Evolutionary conservation across 768 basidiomycete species (phyloP).

Genomic region (Calocybe indica): DNA sequence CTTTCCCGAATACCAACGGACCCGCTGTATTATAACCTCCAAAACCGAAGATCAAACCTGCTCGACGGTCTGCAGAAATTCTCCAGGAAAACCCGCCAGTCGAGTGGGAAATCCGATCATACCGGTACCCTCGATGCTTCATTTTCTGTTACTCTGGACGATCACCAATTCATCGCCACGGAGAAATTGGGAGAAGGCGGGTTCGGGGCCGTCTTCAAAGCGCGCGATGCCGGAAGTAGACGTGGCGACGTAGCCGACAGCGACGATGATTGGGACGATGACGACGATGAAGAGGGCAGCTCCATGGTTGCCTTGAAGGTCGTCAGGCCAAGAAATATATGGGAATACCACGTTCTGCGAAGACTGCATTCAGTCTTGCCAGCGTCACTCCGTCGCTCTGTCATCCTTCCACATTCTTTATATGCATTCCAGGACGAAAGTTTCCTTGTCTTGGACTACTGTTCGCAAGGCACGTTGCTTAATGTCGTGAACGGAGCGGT

Average conservation of each 20-base stretch:
- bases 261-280: slow-evolving; percentile 51
- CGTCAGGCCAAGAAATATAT: slow-evolving; percentile 80
- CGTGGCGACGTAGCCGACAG: slow-evolving; percentile 43
- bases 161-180: slow-evolving; percentile 58
- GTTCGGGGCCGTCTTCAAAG: slow-evolving; percentile 93
- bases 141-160: slow-evolving; percentile 57
- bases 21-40: slow-evolving; percentile 54
- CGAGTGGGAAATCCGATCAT: slow-evolving; percentile 29
- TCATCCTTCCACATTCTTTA: slow-evolving; percentile 73
- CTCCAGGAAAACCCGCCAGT: slow-evolving; percentile 44
- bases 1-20: slow-evolving; percentile 61
- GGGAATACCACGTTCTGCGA: slow-evolving; percentile 89
- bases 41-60: slow-evolving; percentile 45
- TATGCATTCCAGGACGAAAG: slow-evolving; percentile 89
- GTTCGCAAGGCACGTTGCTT: slow-evolving; percentile 88
- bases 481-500: slow-evolving; percentile 86
- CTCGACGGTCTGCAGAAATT: slow-evolving; percentile 73
- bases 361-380: slow-evolving; percentile 70
- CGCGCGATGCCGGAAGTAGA: slow-evolving; percentile 45
- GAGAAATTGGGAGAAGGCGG: slow-evolving; percentile 97
- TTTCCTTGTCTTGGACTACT: slow-evolving; percentile 82
- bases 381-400: slow-evolving; percentile 48
- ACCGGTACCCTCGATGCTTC: slow-evolving; percentile 26
- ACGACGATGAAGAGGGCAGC: slow-evolving; percentile 46
- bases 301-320: slow-evolving; percentile 84